A percentile compares a stretch with the other conserved stretches of the same genome.
phyloP scores from a whole-genome alignment of 305 asterid species.

The Fraxinus latifolia region DNA sequence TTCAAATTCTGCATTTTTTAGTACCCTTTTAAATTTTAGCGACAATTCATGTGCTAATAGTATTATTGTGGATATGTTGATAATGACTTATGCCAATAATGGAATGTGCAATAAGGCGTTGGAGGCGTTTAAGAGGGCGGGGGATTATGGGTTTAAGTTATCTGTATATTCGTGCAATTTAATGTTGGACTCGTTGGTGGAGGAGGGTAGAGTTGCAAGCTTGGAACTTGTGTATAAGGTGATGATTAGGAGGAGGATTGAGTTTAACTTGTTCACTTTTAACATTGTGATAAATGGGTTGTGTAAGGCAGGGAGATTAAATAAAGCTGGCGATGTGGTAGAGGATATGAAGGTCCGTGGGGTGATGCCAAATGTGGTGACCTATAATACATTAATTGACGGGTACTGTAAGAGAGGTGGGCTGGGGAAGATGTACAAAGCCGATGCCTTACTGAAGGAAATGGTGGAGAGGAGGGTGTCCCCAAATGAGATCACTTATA shows the following conservation, averaged over 20 bases:
- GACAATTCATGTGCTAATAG: conserved; percentile 49
- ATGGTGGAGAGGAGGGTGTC: conserved; percentile 55
- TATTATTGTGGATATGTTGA: conserved; percentile 61
- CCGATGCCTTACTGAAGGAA: conserved; percentile 60
- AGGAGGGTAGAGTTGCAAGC: conserved; percentile 40
- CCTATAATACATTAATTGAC: conserved; percentile 64
- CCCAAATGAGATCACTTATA: conserved; percentile 63
- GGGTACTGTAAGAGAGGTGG: conserved; percentile 81
- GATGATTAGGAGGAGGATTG: conserved; percentile 66
- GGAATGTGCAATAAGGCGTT: conserved; percentile 48
- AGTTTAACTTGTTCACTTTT: conserved; percentile 44
- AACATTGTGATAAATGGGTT: conserved; percentile 68
- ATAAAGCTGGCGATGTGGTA: conserved; percentile 60
- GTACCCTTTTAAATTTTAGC: conserved; percentile 42
- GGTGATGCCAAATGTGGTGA: conserved; percentile 55
- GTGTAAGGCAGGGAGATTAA: conserved; percentile 76
- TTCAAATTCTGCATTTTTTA: conserved; percentile 52
- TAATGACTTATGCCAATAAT: conserved; percentile 47
- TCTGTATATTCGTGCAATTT: conserved; percentile 59
- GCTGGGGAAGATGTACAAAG: conserved; percentile 63
- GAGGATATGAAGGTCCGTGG: conserved; percentile 77
- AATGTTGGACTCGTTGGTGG: conserved; percentile 50
- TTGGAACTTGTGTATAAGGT: conserved; percentile 64
- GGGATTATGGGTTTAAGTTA: conserved; percentile 66
- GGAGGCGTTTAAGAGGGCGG: conserved; percentile 72